Conservation (phyloP, 148 eudicot genomes). For the Cornus controversa region DNA sequence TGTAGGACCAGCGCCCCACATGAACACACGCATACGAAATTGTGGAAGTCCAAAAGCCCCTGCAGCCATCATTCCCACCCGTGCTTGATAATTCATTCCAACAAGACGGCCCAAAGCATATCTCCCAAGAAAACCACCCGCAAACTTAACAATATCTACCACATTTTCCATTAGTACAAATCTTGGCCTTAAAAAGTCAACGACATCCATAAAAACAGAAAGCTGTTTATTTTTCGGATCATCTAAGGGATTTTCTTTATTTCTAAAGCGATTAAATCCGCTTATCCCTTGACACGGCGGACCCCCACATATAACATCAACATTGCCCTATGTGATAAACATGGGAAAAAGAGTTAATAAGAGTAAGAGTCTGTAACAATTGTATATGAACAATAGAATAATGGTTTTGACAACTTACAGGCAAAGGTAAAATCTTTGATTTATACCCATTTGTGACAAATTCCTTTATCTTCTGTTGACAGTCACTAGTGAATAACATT, state of each 20-base stretch:
- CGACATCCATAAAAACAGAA: slow-evolving; percentile 65
- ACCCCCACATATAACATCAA: slow-evolving; percentile 77
- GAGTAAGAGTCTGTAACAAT: background rate
- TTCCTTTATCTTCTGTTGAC: slow-evolving; percentile 47
- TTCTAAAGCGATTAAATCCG: slow-evolving; percentile 73
- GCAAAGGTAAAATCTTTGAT: slow-evolving; percentile 62
- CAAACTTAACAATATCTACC: slow-evolving; percentile 62
- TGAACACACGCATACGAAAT: slow-evolving; percentile 70
- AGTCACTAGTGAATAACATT: slow-evolving; percentile 33
- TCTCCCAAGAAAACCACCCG: slow-evolving; percentile 57
- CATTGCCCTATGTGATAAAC: slow-evolving; percentile 53
- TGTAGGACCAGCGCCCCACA: slow-evolving; percentile 70
- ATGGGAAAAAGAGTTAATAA: background rate
- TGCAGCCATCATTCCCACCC: slow-evolving; percentile 85
- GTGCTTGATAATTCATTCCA: slow-evolving; percentile 63
- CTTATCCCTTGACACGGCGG: slow-evolving; percentile 95
- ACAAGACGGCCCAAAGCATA: slow-evolving; percentile 71
- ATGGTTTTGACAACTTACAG: slow-evolving; percentile 37
- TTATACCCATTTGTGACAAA: slow-evolving; percentile 51
- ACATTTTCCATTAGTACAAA: slow-evolving; percentile 81
- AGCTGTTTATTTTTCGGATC: slow-evolving; percentile 63
- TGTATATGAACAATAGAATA: background rate
- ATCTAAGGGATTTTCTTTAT: slow-evolving; percentile 43
- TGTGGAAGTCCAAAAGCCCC: slow-evolving; percentile 85
- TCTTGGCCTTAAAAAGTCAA: slow-evolving; percentile 54